phyloP scores from a whole-genome alignment of 2,329 filamentous ascomycete species.

The Botryosphaeria agaves region DNA sequence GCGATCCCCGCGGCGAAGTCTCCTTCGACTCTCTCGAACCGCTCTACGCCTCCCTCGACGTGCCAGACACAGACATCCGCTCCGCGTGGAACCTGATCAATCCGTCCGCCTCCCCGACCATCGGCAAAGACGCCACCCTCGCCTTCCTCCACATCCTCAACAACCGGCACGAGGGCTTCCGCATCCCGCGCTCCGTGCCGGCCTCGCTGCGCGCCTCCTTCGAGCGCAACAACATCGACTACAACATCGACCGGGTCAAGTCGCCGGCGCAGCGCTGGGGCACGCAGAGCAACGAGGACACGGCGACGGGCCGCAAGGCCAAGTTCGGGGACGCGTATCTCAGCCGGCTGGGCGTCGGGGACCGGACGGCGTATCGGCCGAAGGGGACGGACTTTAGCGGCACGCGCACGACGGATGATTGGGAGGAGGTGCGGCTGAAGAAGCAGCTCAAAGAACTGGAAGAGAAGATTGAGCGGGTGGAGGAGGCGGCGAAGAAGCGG shows the following conservation, averaged over 20 bases:
- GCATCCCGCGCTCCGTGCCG: slow-evolving; percentile 81
- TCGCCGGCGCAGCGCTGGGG: slow-evolving; percentile 52
- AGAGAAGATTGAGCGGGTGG: slow-evolving; percentile 68
- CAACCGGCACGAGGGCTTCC: slow-evolving; percentile 84
- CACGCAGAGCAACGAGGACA: slow-evolving; percentile 59
- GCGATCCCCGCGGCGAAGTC: slow-evolving; percentile 65
- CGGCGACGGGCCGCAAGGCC: slow-evolving; percentile 73
- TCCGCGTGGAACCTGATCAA: slow-evolving; percentile 97
- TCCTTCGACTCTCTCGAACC: slow-evolving; percentile 61
- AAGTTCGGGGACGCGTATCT: slow-evolving; percentile 97
- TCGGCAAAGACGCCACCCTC: slow-evolving; percentile 88
- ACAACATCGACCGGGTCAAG: slow-evolving; percentile 66
- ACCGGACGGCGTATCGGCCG: slow-evolving; percentile 61
- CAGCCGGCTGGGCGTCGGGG: slow-evolving; percentile 62
- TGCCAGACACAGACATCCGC: slow-evolving; percentile 62
- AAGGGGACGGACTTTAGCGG: slow-evolving; percentile 79
- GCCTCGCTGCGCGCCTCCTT: slow-evolving; percentile 83
- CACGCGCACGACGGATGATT: slow-evolving; percentile 75
- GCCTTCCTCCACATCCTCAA: slow-evolving; percentile 96
- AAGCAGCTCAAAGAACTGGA: slow-evolving; percentile 84
- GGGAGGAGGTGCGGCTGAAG: slow-evolving; percentile 92
- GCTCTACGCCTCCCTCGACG: slow-evolving; percentile 66
- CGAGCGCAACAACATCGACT: slow-evolving; percentile 92
- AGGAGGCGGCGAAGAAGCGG: slow-evolving; percentile 41
- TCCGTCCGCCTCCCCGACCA: slow-evolving; percentile 61